Evolutionary conservation across 805 yeast species (phyloP).

Genomic region (Teunomyces stri): DNA sequence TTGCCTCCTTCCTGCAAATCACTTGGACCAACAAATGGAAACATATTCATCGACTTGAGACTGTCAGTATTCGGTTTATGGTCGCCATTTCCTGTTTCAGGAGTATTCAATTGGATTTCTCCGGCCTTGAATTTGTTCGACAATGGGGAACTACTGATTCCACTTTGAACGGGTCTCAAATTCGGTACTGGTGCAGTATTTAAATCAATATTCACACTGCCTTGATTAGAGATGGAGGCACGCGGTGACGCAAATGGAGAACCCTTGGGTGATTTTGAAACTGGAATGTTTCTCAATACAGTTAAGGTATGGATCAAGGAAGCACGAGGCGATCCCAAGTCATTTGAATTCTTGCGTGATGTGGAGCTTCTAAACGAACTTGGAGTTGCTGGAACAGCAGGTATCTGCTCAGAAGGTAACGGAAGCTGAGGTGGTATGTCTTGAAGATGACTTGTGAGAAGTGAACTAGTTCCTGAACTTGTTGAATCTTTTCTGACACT

Average conservation of each 20-base stretch:
- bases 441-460: constrained; percentile 28
- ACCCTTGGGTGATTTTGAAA: constrained; percentile 32
- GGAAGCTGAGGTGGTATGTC: constrained; percentile 58
- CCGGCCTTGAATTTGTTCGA: not conserved
- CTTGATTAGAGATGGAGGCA: constrained; percentile 43
- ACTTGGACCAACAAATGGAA: constrained; percentile 1
- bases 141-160: not conserved
- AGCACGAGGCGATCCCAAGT: constrained; percentile 37
- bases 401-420: constrained; percentile 54
- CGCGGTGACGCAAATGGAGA: constrained; percentile 48
- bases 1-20: constrained; percentile 5
- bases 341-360: constrained; percentile 37
- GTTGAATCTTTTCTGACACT: constrained; percentile 17
- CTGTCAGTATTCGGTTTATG: not conserved
- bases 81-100: not conserved
- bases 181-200: constrained; percentile 17
- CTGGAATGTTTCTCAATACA: constrained; percentile 36
- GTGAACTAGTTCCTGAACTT: constrained; percentile 24
- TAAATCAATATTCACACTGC: constrained; percentile 13
- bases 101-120: not conserved
- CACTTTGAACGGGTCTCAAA: constrained; percentile 14
- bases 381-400: constrained; percentile 39
- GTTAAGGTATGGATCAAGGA: constrained; percentile 42
- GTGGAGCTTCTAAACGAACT: constrained; percentile 28
- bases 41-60: not conserved